A percentile compares a stretch with the other conserved stretches of the same genome.
These are phyloP conservation scores for Paracoccidioides lutzii DNA, from an alignment of 2,329 filamentous ascomycete species.

Conservation along the genomic window DNA sequence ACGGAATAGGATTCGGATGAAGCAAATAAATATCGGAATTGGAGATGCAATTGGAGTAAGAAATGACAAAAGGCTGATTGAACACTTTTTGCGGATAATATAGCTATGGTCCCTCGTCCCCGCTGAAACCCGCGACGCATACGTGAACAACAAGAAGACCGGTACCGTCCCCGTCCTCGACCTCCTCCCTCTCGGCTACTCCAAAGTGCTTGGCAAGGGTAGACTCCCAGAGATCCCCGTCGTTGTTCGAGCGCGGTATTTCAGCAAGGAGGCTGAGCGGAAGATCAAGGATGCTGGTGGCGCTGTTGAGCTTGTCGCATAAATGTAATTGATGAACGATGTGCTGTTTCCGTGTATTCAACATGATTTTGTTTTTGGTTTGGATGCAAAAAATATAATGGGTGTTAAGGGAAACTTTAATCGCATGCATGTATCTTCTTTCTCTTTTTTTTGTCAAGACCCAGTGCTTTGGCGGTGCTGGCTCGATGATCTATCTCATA, in stretches of 20 bases:
- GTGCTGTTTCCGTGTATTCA: not conserved
- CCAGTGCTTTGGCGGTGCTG: not conserved
- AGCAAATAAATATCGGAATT: slow-evolving; percentile 3
- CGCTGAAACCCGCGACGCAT: slow-evolving; percentile 81
- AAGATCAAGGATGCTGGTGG: slow-evolving; percentile 98
- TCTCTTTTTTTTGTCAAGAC: not conserved
- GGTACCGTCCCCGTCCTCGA: slow-evolving; percentile 96
- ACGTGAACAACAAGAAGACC: slow-evolving; percentile 61
- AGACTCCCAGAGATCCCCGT: slow-evolving; percentile 84
- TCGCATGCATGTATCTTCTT: not conserved
- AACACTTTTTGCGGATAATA: slow-evolving; percentile 7
- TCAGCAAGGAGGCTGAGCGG: slow-evolving; percentile 91
- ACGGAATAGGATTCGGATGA: not conserved
- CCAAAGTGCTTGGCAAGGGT: slow-evolving; percentile 98
- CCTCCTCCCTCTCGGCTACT: slow-evolving; percentile 92
- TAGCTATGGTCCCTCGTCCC: slow-evolving; percentile 95
- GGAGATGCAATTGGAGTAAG: not conserved
- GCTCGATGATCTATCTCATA: not conserved
- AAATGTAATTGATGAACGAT: slow-evolving; percentile 25
- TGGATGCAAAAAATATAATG: slow-evolving; percentile 1
- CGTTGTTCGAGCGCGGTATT: slow-evolving; percentile 88
- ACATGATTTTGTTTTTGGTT: not conserved
- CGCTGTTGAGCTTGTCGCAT: slow-evolving; percentile 90
- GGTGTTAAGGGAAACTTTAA: slow-evolving; percentile 1
- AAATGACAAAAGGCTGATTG: not conserved